Base-by-base conservation (phyloP, 352 stramenopile species). In the Elongisporangium anandrum region DNA sequence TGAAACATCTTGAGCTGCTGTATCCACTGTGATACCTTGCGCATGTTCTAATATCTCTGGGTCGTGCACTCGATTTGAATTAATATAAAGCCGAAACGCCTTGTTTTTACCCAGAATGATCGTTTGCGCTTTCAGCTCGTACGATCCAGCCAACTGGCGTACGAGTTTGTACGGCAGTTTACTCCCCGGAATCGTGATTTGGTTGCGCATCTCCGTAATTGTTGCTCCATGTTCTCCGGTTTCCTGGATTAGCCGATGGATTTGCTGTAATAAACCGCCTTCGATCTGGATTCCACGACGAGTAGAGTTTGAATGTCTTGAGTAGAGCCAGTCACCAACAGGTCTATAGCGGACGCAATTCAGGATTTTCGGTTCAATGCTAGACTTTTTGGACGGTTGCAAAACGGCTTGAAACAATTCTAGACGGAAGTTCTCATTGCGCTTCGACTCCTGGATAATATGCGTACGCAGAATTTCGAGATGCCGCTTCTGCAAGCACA, bases 71-170 rank as follows among this genome's bases (percentile, higher is more conserved):
- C 34, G 34, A 45, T 45, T 45, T 4, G 72, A 67, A 48, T 78
- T 60, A 12, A 85, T 57, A 34, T 85, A 94, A 17, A 94, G 54
- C 29, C 81, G 77, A 26, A 90, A 94, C 47, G 80, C 84, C 51
- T 90, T 89, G 63, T 91, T 92, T 61, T 94, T 94, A 20, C 84
- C 81, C 56, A 90, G 48, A 26, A 94, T 89, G 57, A 92, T 81
- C 24, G 77, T 77, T 59, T 92, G 80, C 7, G 81, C 84, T 55
- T 79, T 76, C n/a, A 94, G 51, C 17, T 70, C 82, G 57, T 94
- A 94, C 52, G 77, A 86, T 1, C 75, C 77, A 0, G 82, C 84
- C 22, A 92, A 54, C 2, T 90, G 72, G 34, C 77, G 76, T 53
- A 92, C 71, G 16, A 94, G 57, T 52, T 90, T 90, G 64, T 94